Conservation (phyloP, 2,329 filamentous ascomycete species). For the Tolypocladium tropicale region DNA sequence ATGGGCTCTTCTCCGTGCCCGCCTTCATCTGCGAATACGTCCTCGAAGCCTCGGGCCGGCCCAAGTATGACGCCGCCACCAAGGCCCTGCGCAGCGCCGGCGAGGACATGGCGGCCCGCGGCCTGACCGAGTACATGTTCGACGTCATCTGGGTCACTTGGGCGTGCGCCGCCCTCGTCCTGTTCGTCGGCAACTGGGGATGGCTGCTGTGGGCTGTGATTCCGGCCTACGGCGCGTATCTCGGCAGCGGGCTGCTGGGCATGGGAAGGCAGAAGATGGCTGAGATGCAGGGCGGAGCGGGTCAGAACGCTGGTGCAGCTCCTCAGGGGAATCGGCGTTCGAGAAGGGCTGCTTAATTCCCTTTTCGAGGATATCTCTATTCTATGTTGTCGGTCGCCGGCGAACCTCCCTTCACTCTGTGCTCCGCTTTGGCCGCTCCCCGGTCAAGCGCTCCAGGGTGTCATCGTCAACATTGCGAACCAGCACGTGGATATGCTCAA, state of each 20-base stretch:
- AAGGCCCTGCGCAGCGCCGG: slow-evolving; percentile 64
- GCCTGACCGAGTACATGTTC: slow-evolving; percentile 96
- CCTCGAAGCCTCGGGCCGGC: slow-evolving; percentile 76
- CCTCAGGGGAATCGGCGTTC: slow-evolving; percentile 42
- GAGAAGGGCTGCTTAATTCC: slow-evolving; percentile 37
- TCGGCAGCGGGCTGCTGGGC: slow-evolving; percentile 42
- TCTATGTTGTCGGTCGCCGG: background rate
- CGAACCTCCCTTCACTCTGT: slow-evolving; percentile 4
- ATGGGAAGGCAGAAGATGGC: slow-evolving; percentile 43
- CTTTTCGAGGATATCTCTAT: background rate
- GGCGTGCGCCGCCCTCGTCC: slow-evolving; percentile 61
- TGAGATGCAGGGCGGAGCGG: slow-evolving; percentile 28
- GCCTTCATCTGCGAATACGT: slow-evolving; percentile 72
- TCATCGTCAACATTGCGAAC: slow-evolving; percentile 44
- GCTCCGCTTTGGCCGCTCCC: slow-evolving; percentile 29
- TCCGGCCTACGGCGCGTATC: slow-evolving; percentile 44
- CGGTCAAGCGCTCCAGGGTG: slow-evolving; percentile 43
- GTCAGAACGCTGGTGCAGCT: slow-evolving; percentile 14
- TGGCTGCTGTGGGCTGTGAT: slow-evolving; percentile 47
- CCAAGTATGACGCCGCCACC: slow-evolving; percentile 55
- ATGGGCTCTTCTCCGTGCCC: slow-evolving; percentile 62
- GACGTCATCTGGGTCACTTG: slow-evolving; percentile 94
- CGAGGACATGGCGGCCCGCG: slow-evolving; percentile 78
- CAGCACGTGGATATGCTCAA: slow-evolving; percentile 84
- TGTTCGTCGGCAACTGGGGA: slow-evolving; percentile 70